A percentile compares a stretch with the other conserved stretches of the same genome.
Evolutionary conservation across 2,329 filamentous ascomycete species (phyloP).

Genomic region (Pseudovirgaria hyperparasitica): DNA sequence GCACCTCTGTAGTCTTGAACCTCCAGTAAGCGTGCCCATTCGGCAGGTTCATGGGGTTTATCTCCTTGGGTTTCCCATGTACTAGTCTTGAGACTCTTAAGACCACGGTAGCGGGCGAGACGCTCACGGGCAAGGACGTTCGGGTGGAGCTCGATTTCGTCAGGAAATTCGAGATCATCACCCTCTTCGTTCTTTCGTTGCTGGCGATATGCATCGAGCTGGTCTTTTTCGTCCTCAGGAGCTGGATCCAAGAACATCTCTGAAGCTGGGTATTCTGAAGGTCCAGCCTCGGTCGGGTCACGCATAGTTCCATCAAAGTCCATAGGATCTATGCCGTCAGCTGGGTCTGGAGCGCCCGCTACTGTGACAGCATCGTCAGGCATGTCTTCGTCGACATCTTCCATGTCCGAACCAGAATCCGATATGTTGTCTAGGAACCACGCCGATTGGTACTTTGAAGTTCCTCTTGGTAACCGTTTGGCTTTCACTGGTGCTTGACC

Average conservation of each 20-base stretch:
- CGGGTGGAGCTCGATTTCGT: conserved; percentile 90
- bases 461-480: conserved; percentile 75
- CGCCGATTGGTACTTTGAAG: conserved; percentile 84
- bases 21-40: conserved; percentile 76
- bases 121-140: conserved; percentile 77
- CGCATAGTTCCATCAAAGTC: conserved; percentile 34
- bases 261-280: conserved; percentile 85
- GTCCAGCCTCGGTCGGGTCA: conserved; percentile 60
- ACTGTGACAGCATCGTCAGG: conserved; percentile 38
- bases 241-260: conserved; percentile 76
- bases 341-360: conserved; percentile 47
- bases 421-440: conserved; percentile 83
- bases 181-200: conserved; percentile 68
- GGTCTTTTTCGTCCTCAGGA: conserved; percentile 71
- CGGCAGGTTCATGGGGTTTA: conserved; percentile 70
- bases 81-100: conserved; percentile 84
- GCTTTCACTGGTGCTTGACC: conserved; percentile 46
- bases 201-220: conserved; percentile 69
- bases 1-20: conserved; percentile 83
- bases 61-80: conserved; percentile 86
- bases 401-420: conserved; percentile 74
- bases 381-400: conserved; percentile 43
- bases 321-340: conserved; percentile 67
- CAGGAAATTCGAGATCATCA: conserved; percentile 90
- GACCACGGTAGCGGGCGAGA: conserved; percentile 71